Base-by-base conservation (phyloP, 2,329 filamentous ascomycete species). In the Didymella segeticola region DNA sequence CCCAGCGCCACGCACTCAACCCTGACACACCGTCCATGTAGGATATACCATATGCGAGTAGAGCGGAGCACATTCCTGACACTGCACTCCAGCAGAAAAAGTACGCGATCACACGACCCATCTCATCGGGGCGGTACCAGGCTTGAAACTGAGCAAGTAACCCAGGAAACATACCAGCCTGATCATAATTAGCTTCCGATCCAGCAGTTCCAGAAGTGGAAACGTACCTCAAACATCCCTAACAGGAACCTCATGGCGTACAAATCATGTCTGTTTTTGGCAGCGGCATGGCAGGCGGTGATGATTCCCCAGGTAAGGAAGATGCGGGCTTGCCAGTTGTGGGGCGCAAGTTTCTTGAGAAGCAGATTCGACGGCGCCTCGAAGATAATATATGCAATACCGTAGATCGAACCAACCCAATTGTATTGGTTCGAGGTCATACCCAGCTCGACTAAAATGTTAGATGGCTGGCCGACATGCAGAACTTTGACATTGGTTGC, bases 91-190 rank as follows among this genome's bases (percentile, higher is more conserved):
- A 57, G 56, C 66, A 65, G 68, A 76, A 67, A 70, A 75, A 59
- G 69, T 61, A 50, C 69, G 67, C 72, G 34, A 72, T 67, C 19
- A 70, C 64, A 47, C 69, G 67, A 39, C 73, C 67, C 31, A 75
- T 69, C 43, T 77, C 75, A 47, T 76, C 70, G 11, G 71, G 69
- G 15, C 73, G 70, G 23, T 73, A 68, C 63, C 75, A 77, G 49
- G 67, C 69, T 11, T 67, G 67, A 33, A 75, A 72, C 15, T 76
- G 62, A 3, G 72, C 74, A 1, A 70, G 58, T 11, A 72, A 61
- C 0, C 64, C 63, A 0, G 66, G 66, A 23, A 68, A 68, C 58
- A 68, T 62, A n/a, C 63, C 63, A n/a, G n/a, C n/a, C n/a, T n/a
- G n/a, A n/a, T n/a, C n/a, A n/a, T n/a, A n/a, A n/a, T n/a, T n/a